A percentile compares a stretch with the other conserved stretches of the same genome.
Evolutionary conservation across 495 filamentous ascomycete species (phyloP).

Genomic region (Geopyxis carbonaria): DNA sequence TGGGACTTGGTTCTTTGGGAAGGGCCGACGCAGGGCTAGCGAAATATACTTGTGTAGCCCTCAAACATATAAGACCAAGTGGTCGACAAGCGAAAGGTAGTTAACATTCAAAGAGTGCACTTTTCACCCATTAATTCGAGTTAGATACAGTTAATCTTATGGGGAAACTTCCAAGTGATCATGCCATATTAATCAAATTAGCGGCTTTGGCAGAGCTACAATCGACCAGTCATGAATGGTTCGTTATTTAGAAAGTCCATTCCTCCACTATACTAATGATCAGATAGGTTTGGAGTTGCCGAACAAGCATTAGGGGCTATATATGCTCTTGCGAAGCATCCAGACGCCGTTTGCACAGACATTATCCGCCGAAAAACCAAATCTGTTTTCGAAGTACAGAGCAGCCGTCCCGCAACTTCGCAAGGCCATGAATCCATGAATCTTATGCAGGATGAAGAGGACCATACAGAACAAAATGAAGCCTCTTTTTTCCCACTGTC

Average conservation of each 20-base stretch:
- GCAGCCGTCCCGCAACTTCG: conserved; percentile 24
- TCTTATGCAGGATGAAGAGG: conserved; percentile 22
- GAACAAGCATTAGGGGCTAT: conserved; percentile 95
- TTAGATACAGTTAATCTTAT: conserved; percentile 28
- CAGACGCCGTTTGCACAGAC: conserved; percentile 83
- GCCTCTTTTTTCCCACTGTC: conserved; percentile 53
- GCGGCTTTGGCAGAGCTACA: conserved; percentile 69
- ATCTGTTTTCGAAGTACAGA: conserved; percentile 45
- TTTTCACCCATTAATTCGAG: background rate
- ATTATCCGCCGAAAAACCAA: conserved; percentile 76
- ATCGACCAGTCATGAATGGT: conserved; percentile 89
- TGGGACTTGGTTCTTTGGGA: conserved; percentile 68
- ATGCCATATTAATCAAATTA: conserved; percentile 63
- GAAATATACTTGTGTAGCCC: conserved; percentile 84
- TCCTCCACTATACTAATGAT: background rate
- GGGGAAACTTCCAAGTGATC: conserved; percentile 75
- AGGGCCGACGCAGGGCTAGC: conserved; percentile 70
- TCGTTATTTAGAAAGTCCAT: conserved; percentile 14
- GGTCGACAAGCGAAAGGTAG: conserved; percentile 51
- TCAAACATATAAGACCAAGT: conserved; percentile 73
- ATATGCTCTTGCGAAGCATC: conserved; percentile 85
- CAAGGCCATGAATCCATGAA: conserved; percentile 19
- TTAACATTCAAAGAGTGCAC: background rate
- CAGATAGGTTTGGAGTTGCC: conserved; percentile 53
- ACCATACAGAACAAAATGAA: conserved; percentile 25